A percentile compares a stretch with the other conserved stretches of the same genome.
These are phyloP conservation scores for Cladosporium sp. DNA, from an alignment of 2,329 filamentous ascomycete genomes.

Conservation along the genomic window DNA sequence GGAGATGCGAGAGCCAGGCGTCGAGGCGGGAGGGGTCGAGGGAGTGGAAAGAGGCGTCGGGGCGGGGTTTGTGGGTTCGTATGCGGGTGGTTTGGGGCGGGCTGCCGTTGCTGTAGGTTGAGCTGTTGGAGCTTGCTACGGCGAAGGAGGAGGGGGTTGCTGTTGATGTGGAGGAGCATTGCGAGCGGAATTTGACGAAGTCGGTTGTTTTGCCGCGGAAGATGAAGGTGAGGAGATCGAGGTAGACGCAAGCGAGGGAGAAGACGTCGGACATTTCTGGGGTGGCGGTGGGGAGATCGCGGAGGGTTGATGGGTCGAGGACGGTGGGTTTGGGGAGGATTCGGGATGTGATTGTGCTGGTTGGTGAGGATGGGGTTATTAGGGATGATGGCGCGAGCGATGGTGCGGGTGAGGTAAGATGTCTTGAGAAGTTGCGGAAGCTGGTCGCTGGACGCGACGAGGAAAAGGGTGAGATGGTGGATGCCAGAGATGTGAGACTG, in stretches of 20 bases:
- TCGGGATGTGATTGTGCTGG: slow-evolving; percentile 21
- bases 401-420: slow-evolving; percentile 18
- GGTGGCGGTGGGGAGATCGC: slow-evolving; percentile 40
- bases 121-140: slow-evolving; percentile 1
- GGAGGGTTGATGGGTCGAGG: slow-evolving; percentile 47
- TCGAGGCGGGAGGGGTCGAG: slow-evolving; percentile 66
- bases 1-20: slow-evolving; percentile 63
- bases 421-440: slow-evolving; percentile 33
- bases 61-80: slow-evolving; percentile 22
- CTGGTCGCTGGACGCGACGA: slow-evolving; percentile 28
- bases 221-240: slow-evolving; percentile 70
- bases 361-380: slow-evolving; percentile 23
- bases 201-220: slow-evolving; percentile 67
- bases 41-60: slow-evolving; percentile 71
- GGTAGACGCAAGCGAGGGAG: slow-evolving; percentile 70
- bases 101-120: slow-evolving; percentile 13
- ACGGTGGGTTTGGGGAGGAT: slow-evolving; percentile 36
- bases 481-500: slow-evolving; percentile 26
- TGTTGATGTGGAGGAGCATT: slow-evolving; percentile 29
- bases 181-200: slow-evolving; percentile 64
- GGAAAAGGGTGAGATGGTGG: slow-evolving; percentile 21
- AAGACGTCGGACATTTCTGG: slow-evolving; percentile 65
- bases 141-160: not conserved
- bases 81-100: slow-evolving; percentile 5
- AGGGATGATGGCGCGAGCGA: slow-evolving; percentile 18